Evolutionary conservation across 2,329 filamentous ascomycete genomes (phyloP).

Genomic region (Ceratocystis huliohia): DNA sequence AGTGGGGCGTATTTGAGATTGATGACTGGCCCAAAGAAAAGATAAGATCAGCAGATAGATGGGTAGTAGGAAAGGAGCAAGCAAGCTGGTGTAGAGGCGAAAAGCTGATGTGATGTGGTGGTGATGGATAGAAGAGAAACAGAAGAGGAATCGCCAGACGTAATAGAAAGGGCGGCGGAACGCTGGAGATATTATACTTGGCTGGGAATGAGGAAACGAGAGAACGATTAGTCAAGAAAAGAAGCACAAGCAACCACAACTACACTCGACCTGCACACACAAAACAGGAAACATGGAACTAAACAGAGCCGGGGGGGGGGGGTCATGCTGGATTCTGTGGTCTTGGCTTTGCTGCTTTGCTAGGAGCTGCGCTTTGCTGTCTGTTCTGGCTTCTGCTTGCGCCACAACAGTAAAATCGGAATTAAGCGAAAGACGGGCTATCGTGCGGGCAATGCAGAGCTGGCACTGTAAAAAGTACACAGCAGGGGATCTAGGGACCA

Average conservation of each 20-base stretch:
- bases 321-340: neutral
- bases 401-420: conserved; percentile 2
- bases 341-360: too few species aligned
- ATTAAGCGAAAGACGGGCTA: conserved; percentile 1
- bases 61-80: neutral
- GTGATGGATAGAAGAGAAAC: neutral
- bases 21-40: neutral
- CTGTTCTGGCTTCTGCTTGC: neutral
- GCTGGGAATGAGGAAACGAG: too few species aligned
- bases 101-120: neutral
- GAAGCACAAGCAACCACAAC: too few species aligned
- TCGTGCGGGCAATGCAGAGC: neutral
- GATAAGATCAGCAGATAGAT: neutral
- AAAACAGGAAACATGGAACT: neutral
- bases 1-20: neutral
- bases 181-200: conserved; percentile 6
- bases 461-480: neutral
- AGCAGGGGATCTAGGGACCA: neutral
- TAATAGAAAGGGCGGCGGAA: neutral
- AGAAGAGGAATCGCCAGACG: neutral
- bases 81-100: neutral
- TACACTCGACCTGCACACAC: neutral
- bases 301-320: neutral
- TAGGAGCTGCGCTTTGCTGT: neutral
- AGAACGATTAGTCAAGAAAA: too few species aligned